Evolutionary conservation across 176 grass and related monocot genomes (phyloP), one percentile per base, ranked within the genome.

Genomic region (Echinochloa phyllopogon): DNA sequence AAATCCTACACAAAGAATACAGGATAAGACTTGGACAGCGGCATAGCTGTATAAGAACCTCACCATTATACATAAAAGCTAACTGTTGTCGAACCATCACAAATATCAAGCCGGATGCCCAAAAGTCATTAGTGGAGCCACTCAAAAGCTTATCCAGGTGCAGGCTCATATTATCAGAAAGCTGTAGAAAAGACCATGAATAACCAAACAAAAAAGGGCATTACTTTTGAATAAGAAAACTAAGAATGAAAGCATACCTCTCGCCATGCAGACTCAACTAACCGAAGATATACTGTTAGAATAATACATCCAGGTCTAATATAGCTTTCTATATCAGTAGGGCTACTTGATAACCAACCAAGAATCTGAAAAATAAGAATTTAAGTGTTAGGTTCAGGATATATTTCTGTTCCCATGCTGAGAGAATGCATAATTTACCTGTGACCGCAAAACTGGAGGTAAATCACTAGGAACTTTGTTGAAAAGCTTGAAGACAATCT

Each of bases 291-390:
- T 82, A 99, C 65, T 78, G 97, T 99, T 49, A 99, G 84, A 78
- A 99, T 99, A 85, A 99, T 75, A 89, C 97, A 99, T 2, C 97
- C 97, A 85, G 97, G 97, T 74, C 94, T 96, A 70, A 99, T 99
- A 87, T 99, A 86, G 84, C 97, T 94, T 76, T 99, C 96, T 84
- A 99, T 92, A 90, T 99, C 94, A 86, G 93, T 99, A 83, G 97
- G 97, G 83, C 88, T 99, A 74, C 86, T 92, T 15, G 94, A 96
- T 71, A 99, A 88, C 97, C 97, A 99, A 83, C 91, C 86, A 88
- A 96, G 92, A 81, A 99, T 91, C 97, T 99, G 89, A 80, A 80
- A 91, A 90, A 82, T 78, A 51, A 89, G 53, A 15, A 59, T 72
- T 87, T 33, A 75, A 76, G 23, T 74, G 86, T 91, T 86, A 84